These are phyloP conservation scores for Diversispora eburnea DNA, from an alignment of 192 early-diverging fungal genomes.

Conservation along the genomic window DNA sequence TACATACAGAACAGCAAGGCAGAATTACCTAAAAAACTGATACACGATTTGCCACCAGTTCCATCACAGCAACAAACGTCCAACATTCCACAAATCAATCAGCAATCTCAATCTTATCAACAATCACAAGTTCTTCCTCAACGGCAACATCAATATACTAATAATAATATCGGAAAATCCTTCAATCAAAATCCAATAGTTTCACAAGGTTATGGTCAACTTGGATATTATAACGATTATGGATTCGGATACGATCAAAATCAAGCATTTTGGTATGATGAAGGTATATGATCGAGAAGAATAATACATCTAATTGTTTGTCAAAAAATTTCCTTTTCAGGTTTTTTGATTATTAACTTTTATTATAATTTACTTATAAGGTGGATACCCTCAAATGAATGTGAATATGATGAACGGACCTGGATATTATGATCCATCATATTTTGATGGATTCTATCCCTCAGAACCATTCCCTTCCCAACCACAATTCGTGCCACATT, in stretches of 20 bases:
- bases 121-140: neutral
- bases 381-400: slow-evolving; percentile 10
- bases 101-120: slow-evolving; percentile 19
- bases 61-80: neutral
- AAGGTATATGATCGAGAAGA: slow-evolving; percentile 8
- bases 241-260: slow-evolving; percentile 24
- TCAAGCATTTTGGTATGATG: slow-evolving; percentile 27
- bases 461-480: slow-evolving; percentile 4
- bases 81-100: neutral
- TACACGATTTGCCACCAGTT: neutral
- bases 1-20: neutral
- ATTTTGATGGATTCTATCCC: slow-evolving; percentile 24
- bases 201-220: slow-evolving; percentile 10
- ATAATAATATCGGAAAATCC: slow-evolving; percentile 11
- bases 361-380: neutral
- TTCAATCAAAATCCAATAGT: neutral
- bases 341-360: neutral
- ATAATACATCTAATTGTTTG: neutral
- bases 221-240: slow-evolving; percentile 25
- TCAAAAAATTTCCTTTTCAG: neutral
- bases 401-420: slow-evolving; percentile 25
- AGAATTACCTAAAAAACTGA: slow-evolving; percentile 13
- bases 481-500: slow-evolving; percentile 13
- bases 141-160: slow-evolving; percentile 10
- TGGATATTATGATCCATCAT: slow-evolving; percentile 21